Conservation (phyloP, 768 basidiomycete genomes). For the Trametes gibbosa region DNA sequence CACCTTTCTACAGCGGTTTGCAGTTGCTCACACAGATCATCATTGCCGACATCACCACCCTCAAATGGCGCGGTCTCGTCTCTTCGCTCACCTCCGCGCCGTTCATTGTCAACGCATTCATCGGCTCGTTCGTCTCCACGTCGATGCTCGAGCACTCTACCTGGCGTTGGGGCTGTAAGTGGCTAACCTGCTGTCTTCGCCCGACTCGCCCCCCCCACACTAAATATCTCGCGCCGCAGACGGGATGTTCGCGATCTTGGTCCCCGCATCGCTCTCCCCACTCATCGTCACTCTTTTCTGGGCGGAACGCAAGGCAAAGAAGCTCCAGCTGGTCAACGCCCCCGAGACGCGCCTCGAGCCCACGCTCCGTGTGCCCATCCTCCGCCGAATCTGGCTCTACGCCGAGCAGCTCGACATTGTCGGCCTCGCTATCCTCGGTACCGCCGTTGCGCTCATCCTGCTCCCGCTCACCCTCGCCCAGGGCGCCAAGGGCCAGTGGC, state of each 20-base stretch:
- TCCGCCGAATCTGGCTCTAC: constrained; percentile 36
- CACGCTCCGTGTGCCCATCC: constrained; percentile 27
- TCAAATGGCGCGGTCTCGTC: constrained; percentile 38
- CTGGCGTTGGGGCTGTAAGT: constrained; percentile 68
- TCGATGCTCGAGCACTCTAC: constrained; percentile 41
- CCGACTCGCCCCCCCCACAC: no score
- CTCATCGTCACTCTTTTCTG: constrained; percentile 29
- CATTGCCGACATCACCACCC: constrained; percentile 29
- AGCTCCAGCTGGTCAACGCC: constrained; percentile 29
- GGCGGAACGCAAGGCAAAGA: constrained; percentile 28
- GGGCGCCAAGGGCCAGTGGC: constrained; percentile 26
- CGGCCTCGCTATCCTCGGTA: constrained; percentile 31
- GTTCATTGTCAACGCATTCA: constrained; percentile 61
- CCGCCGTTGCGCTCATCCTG: constrained; percentile 30
- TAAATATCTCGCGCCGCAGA: background rate
- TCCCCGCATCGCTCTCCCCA: constrained; percentile 25
- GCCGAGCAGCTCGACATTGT: constrained; percentile 29
- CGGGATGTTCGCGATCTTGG: constrained; percentile 35
- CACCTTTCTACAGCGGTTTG: constrained; percentile 40
- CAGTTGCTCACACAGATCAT: constrained; percentile 60
- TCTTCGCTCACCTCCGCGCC: constrained; percentile 45
- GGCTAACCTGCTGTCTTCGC: background rate
- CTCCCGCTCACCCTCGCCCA: constrained; percentile 31
- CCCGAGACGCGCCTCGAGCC: constrained; percentile 51
- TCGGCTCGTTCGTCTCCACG: constrained; percentile 62